Base-by-base conservation (phyloP, 2,329 filamentous ascomycete genomes). In the Trichoderma aggressivum region DNA sequence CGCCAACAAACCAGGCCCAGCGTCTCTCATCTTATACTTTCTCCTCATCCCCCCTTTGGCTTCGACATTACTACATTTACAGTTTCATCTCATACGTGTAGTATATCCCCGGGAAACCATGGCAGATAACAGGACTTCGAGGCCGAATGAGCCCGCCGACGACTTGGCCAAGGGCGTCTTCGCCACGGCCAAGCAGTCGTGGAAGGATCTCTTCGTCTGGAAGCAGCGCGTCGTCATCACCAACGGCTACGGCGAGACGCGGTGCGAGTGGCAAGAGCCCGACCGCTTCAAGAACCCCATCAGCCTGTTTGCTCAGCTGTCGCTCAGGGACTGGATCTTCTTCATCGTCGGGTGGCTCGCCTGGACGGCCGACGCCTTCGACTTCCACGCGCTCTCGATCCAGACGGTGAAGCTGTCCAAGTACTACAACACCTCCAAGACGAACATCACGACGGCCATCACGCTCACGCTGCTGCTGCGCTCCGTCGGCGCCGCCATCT, bases 351-450 rank as follows among this genome's bases (percentile, higher is more conserved):
- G 92, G 3, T 89, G 94, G 77, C 80, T 86, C 39, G 90, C 92
- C 18, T 95, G 93, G 93, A 92, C 89, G 1, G 92, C 92, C 70
- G 93, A 95, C 79, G 92, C 92, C 4, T 95, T 94, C 79, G 92
- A 94, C 80, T 95, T 94, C 78, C 92, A 94, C 80, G 91, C 92
- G 30, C 85, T 95, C 10, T 92, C 90, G 5, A 92, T 95, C 74
- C 92, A 94, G 79, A 92, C 92, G 4, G 86, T 87, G 75, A 93
- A 94, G 81, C 83, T 94, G 28, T 86, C 85, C 61, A 75, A 82
- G 53, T 84, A 86, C 77, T 88, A 86, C 69, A 76, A 76, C 72
- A 81, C 80, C 21, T 83, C 83, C 64, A 88, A 88, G 73, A 92
- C 92, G 0, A 85, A 91, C 68, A 91, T 95, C 75, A 89, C 90